Conservation (phyloP, 2,329 filamentous ascomycete species). For the Fusarium camptoceras region DNA sequence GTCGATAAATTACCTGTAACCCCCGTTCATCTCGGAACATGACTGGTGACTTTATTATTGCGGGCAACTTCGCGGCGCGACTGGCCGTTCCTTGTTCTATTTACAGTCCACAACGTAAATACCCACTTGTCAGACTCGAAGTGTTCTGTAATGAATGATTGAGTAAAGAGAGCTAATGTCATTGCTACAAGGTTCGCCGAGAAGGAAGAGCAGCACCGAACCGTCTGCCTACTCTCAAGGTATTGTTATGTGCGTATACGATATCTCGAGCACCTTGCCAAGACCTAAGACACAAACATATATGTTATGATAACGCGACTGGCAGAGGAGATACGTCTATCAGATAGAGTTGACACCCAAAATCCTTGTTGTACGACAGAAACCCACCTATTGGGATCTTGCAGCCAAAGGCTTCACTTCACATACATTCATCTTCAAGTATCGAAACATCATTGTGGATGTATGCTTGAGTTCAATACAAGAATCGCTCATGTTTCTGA, state of each 20-base stretch:
- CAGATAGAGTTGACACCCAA: background rate
- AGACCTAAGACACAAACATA: background rate
- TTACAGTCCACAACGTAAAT: background rate
- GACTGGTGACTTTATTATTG: background rate
- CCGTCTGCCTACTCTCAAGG: background rate
- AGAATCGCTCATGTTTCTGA: background rate
- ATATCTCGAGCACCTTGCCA: background rate
- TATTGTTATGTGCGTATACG: background rate
- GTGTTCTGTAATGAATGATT: background rate
- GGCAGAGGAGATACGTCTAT: background rate
- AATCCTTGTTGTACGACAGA: background rate
- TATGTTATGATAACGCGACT: background rate
- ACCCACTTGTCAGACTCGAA: background rate
- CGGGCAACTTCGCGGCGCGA: conserved; percentile 3
- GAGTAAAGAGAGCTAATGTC: background rate
- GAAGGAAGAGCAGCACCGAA: background rate
- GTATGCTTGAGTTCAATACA: background rate
- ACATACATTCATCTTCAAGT: background rate
- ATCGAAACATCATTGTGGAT: background rate
- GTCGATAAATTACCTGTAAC: background rate
- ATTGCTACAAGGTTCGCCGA: background rate
- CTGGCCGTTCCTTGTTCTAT: conserved; percentile 4
- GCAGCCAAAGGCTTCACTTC: background rate
- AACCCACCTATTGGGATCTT: background rate
- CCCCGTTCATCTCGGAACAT: conserved; percentile 8